Evolutionary conservation across 106 monocot species (phyloP).

Genomic region (Ottelia alismoides): DNA sequence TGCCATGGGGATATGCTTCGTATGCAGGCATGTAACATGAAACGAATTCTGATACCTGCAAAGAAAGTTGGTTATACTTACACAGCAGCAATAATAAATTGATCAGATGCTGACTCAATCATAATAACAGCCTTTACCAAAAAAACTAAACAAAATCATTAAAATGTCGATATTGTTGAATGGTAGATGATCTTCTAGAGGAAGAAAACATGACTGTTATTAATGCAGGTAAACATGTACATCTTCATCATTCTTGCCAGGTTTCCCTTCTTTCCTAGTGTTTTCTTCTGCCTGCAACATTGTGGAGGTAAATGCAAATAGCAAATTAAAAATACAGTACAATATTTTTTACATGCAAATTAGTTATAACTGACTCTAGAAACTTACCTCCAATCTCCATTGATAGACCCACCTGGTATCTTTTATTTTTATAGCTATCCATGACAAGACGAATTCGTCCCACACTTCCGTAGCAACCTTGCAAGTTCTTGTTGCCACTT

Average conservation of each 20-base stretch:
- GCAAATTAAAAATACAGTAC: background rate
- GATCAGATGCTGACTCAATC: no score
- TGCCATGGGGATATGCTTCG: no score
- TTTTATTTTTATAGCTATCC: constrained; percentile 89
- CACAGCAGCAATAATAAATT: no score
- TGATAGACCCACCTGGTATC: constrained; percentile 78
- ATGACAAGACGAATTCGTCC: constrained; percentile 75
- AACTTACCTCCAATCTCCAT: constrained; percentile 86
- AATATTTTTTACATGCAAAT: background rate
- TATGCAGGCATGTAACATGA: no score
- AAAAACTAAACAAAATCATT: no score
- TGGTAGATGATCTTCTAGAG: no score
- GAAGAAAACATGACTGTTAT: background rate
- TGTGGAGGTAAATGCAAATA: background rate
- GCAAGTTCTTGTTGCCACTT: constrained; percentile 89
- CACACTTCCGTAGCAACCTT: constrained; percentile 82
- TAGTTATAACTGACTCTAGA: no score
- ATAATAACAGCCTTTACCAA: no score
- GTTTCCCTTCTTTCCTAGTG: constrained; percentile 88
- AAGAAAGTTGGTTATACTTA: no score
- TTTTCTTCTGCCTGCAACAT: constrained; percentile 77
- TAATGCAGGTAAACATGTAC: constrained; percentile 9
- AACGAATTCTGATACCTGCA: no score
- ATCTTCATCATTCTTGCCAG: constrained; percentile 96
- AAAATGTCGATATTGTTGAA: no score